Evolutionary conservation across 2,329 filamentous ascomycete genomes (phyloP).

Genomic region (Helicocarpus griseus): DNA sequence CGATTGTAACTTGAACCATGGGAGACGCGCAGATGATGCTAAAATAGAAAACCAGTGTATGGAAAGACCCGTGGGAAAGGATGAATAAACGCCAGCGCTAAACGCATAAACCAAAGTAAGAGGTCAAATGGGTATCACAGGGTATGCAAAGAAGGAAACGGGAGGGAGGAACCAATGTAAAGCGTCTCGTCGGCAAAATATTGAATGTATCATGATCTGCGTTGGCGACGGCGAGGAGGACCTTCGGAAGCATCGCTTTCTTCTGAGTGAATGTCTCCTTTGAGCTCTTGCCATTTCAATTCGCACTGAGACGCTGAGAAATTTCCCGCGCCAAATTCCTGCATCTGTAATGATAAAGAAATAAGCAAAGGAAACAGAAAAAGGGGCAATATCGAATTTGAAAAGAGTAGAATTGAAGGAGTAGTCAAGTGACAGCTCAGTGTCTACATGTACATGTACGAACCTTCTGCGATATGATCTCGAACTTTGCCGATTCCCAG

Average conservation of each 20-base stretch:
- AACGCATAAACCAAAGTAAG: not conserved
- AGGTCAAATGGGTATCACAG: not conserved
- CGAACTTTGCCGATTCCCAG: slow-evolving; percentile 31
- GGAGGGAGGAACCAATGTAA: not conserved
- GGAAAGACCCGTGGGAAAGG: not conserved
- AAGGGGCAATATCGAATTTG: slow-evolving; percentile 14
- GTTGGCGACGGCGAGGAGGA: not conserved
- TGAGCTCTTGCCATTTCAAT: slow-evolving; percentile 13
- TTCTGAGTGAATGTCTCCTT: not conserved
- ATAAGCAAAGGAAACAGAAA: slow-evolving; percentile 2
- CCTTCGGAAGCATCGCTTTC: not conserved
- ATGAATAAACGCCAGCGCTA: not conserved
- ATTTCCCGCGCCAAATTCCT: slow-evolving; percentile 26
- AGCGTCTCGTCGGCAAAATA: not conserved
- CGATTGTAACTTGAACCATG: not conserved
- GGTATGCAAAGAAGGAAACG: not conserved
- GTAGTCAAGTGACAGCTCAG: slow-evolving; percentile 1
- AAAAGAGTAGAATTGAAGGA: not conserved
- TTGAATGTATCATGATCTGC: not conserved
- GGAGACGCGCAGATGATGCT: not conserved
- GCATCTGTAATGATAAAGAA: slow-evolving; percentile 12
- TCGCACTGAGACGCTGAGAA: slow-evolving; percentile 28
- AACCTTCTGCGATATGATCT: slow-evolving; percentile 31
- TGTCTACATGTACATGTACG: not conserved
- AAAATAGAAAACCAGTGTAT: not conserved